Evolutionary conservation across 2,329 filamentous ascomycete genomes (phyloP), one percentile per base, ranked within the genome.

Genomic region (Diplodia scrobiculata): DNA sequence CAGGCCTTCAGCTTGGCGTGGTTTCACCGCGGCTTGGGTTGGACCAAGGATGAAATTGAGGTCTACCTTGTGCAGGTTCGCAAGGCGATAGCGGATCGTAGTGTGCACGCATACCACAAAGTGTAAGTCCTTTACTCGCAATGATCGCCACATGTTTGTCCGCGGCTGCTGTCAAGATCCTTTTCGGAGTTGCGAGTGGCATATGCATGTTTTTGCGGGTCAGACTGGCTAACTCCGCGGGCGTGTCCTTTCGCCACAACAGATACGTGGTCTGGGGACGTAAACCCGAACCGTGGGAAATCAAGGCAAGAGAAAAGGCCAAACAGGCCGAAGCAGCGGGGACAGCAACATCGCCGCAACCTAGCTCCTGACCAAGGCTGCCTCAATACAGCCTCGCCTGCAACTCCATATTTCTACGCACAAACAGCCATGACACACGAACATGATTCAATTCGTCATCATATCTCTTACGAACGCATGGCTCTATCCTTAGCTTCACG

Each of bases 41-140:
- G 80, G 80, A 78, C 75, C 5, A 74, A 75, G 21, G 76, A 79
- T 9, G 79, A 82, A 67, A 78, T 81, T 10, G 76, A 80, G 50
- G 78, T 81, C 17, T 79, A 80, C 52, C 71, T 82, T n/a, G 79
- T 80, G 3, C 72, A 78, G 59, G 74, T 81, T 5, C 70, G 79
- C 47, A 78, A 77, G 58, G 73, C 79, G 13, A 72, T 80, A 32
- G 70, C 68, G 0, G 77, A 79, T 63, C 74, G 73, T 21, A 77
- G 69, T 38, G 75, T 80, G 9, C 79, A 81, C 68, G 77, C 73
- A 10, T 81, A 78, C 67, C 78, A 79, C 66, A 78, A 78, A 66
- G 73, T 79, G 79, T 80, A 73, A 73, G 78, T 71, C 58, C 38
- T 25, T 50, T 19, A 10, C 6, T 25, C 10, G 29, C 51, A 9